A percentile compares a stretch with the other conserved stretches of the same genome.
Evolutionary conservation across 768 basidiomycete genomes (phyloP).

Genomic region (Austroboletus festivus): DNA sequence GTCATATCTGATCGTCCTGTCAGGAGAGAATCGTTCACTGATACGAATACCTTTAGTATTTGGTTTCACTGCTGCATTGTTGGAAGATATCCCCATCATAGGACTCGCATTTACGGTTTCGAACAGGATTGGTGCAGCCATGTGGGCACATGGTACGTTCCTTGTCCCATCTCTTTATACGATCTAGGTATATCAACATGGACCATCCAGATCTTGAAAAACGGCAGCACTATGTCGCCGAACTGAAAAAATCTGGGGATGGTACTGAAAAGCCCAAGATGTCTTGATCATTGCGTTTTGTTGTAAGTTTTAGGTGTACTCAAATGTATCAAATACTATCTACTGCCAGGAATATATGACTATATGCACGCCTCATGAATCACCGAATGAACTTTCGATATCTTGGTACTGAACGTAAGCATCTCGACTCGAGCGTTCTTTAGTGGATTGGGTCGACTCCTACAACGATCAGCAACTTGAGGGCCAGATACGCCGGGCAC

Average conservation of each 20-base stretch:
- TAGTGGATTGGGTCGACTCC: no score
- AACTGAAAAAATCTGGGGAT: slow-evolving; percentile 2
- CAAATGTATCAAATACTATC: not conserved
- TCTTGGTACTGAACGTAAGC: no score
- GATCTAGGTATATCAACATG: not conserved
- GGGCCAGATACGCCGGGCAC: no score
- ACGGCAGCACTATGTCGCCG: slow-evolving; percentile 45
- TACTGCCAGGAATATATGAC: no score
- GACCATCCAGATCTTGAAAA: slow-evolving; percentile 57
- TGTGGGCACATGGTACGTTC: slow-evolving; percentile 81
- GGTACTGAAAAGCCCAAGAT: not conserved
- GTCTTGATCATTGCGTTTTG: not conserved
- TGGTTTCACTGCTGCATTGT: slow-evolving; percentile 77
- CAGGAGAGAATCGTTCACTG: not conserved
- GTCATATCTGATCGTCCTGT: slow-evolving; percentile 15
- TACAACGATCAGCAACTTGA: no score
- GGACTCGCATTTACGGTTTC: slow-evolving; percentile 82
- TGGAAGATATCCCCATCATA: slow-evolving; percentile 78
- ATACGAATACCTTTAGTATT: slow-evolving; percentile 49
- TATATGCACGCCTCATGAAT: no score
- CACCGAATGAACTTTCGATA: no score
- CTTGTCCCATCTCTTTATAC: not conserved
- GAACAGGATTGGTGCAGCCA: slow-evolving; percentile 87
- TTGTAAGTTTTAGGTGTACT: not conserved
- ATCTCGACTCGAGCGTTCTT: no score